Evolutionary conservation across 2,329 filamentous ascomycete species (phyloP).

Genomic region (Penicillium sclerotigenum): DNA sequence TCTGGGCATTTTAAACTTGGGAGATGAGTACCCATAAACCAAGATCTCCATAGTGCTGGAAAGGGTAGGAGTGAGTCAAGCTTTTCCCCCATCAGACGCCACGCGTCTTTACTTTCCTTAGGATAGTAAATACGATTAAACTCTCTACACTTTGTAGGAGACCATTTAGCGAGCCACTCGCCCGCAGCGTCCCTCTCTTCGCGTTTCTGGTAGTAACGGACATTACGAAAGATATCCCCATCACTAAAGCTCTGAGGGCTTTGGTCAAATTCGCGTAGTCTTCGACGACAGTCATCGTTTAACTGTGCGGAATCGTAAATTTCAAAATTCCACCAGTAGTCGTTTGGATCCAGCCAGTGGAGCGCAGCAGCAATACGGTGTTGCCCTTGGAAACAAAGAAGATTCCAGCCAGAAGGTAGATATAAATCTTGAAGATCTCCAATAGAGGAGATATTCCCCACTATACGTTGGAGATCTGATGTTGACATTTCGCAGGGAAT

Average conservation of each 20-base stretch:
- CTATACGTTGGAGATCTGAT: too few species aligned
- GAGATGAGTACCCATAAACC: slow-evolving; percentile 16
- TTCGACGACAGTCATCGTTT: slow-evolving; percentile 3
- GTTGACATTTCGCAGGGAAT: too few species aligned
- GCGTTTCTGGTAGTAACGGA: slow-evolving; percentile 10
- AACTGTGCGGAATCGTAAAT: slow-evolving; percentile 12
- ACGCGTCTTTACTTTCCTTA: slow-evolving; percentile 1
- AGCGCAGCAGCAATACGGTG: slow-evolving; percentile 10
- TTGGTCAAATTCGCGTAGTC: slow-evolving; percentile 6
- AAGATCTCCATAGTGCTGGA: slow-evolving; percentile 10
- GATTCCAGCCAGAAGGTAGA: neutral
- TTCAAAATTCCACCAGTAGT: slow-evolving; percentile 14
- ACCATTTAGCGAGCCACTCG: slow-evolving; percentile 16
- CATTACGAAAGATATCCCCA: slow-evolving; percentile 16
- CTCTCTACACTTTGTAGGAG: slow-evolving; percentile 13
- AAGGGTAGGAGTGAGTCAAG: slow-evolving; percentile 12
- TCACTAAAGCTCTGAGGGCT: slow-evolving; percentile 10
- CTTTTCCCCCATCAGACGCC: neutral
- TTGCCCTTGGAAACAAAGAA: slow-evolving; percentile 12
- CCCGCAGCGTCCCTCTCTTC: slow-evolving; percentile 3
- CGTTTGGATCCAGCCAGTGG: slow-evolving; percentile 8
- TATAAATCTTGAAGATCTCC: too few species aligned
- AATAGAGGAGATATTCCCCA: too few species aligned
- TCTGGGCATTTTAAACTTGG: slow-evolving; percentile 11
- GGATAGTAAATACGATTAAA: slow-evolving; percentile 13